Evolutionary conservation across 2,329 filamentous ascomycete genomes (phyloP), one percentile per base, ranked within the genome.

Genomic region (Apiospora rasikravindrae): DNA sequence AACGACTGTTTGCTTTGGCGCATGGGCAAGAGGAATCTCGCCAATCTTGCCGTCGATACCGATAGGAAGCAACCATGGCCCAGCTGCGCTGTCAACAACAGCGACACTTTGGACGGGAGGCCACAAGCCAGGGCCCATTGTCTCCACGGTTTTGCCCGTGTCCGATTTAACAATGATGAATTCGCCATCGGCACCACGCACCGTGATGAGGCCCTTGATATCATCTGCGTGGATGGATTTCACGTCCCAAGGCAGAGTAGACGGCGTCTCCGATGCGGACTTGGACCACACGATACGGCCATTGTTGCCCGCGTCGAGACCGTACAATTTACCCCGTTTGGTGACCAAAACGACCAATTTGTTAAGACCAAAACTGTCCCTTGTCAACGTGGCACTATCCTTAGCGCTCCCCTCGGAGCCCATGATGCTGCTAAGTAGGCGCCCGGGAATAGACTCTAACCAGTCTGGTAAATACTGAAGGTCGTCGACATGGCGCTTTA

Each of bases 331-430:
- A 19, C 95, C 95, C 71, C 91, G 91, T 71, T 90, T 88, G 1
- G 95, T 98, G 7, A 92, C 95, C 69, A 98, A 85, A 72, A 98
- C 86, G 7, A 95, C 89, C 44, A 96, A 85, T 82, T 98, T 97
- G 81, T 94, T 92, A 82, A 98, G 96, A 5, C 96, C 96, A 81
- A 98, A 98, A 51, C 87, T 90, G 77, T 96, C 93, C 22, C 90
- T 87, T 24, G 85, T 83, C n/a, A 92, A 84, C 8, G 86, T 85
- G 40, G 84, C 81, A 26, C 81, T 80, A 29, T 83, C 82, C 16
- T 79, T 82, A 0, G 82, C 78, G 22, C 86, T 83, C 10, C 57
- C 57, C 11, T 88, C 86, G 0, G 88, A 88, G 44, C 90, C 89
- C 11, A 91, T 79, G 22, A 94, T 85, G 75, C 90, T 92, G 73